Conservation (phyloP, 495 filamentous ascomycete species). For the Talaromyces stipitatus region DNA sequence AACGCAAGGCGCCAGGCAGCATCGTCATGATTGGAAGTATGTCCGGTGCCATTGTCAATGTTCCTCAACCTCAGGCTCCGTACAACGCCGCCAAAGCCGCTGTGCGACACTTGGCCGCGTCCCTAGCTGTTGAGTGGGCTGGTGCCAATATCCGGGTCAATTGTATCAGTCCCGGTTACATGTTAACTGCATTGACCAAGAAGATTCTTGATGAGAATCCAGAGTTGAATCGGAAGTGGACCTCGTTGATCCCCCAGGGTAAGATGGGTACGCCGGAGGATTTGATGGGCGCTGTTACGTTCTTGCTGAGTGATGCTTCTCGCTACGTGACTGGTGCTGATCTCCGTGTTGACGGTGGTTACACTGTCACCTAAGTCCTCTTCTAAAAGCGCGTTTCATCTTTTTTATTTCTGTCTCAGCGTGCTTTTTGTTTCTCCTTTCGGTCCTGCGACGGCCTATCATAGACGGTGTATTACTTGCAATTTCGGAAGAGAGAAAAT, state of each 20-base stretch:
- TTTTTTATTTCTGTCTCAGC: not conserved
- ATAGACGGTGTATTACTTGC: slow-evolving; percentile 5
- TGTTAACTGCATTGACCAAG: slow-evolving; percentile 91
- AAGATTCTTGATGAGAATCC: slow-evolving; percentile 93
- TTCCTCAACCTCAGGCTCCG: slow-evolving; percentile 88
- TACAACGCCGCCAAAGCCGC: slow-evolving; percentile 90
- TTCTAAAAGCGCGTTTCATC: not conserved
- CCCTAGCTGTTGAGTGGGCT: slow-evolving; percentile 86
- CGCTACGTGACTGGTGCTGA: slow-evolving; percentile 86
- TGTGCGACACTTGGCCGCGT: slow-evolving; percentile 72
- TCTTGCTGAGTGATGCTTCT: slow-evolving; percentile 79
- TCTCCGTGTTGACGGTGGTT: slow-evolving; percentile 84
- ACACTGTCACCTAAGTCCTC: slow-evolving; percentile 66
- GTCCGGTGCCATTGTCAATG: slow-evolving; percentile 86
- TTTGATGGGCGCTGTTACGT: slow-evolving; percentile 88
- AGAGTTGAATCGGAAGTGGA: slow-evolving; percentile 81
- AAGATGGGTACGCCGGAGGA: slow-evolving; percentile 91
- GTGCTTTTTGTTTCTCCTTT: slow-evolving; percentile 4
- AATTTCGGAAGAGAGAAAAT: not conserved
- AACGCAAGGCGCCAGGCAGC: slow-evolving; percentile 66
- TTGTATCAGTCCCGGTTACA: slow-evolving; percentile 86
- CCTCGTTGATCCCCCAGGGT: slow-evolving; percentile 78
- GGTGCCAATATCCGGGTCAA: slow-evolving; percentile 79
- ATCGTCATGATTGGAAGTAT: slow-evolving; percentile 96
- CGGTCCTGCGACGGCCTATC: not conserved